Base-by-base conservation (phyloP, 2,329 filamentous ascomycete species). In the Pyrenophora seminiperda region DNA sequence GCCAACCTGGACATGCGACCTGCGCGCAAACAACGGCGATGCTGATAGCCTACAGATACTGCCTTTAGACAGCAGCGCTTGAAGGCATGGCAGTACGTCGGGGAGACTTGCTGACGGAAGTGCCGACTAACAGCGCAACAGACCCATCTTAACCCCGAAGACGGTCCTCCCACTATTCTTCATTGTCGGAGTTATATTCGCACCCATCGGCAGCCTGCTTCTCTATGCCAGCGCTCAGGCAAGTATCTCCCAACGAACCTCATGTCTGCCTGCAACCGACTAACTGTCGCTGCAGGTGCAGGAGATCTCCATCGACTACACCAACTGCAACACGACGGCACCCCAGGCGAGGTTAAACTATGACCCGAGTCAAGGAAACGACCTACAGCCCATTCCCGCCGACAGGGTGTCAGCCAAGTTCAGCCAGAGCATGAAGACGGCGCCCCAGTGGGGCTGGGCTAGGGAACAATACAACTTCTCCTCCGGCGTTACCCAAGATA, bases 31-130 rank as follows among this genome's bases (percentile, higher is more conserved):
- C n/a, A 34, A 41, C 31, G 19, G 38, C 29, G 20, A 48, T 58
- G 50, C 63, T 72, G 56, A 73, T 42, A 18, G 15, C 20, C 14
- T 24, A 7, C 68, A 96, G 91, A 97, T 78, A 97, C 93, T 52
- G 94, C 94, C 9, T 99, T 97, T 73, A 85, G 94, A 66, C 94
- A 99, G 73, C 94, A 99, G 76, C 87, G 94, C 71, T 78, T 99
- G 75, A 97, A 97, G 78, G 94, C 94, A 79, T 99, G 94, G 94
- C 94, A 99, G 88, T 95, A 81, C 76, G 91, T 83, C 33, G 38
- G 27, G 22, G 13, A 40, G 9, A 15, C 9, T 31, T n/a, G 13
- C 0, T 15, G 31, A 18, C 15, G 29, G 22, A 15, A 17, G 31
- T 10, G 17, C 27, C 32, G 30, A 62, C 77, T 80, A 67, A 81